Evolutionary conservation across 176 grass and related monocot genomes (phyloP).

Genomic region (Pharus latifolius): DNA sequence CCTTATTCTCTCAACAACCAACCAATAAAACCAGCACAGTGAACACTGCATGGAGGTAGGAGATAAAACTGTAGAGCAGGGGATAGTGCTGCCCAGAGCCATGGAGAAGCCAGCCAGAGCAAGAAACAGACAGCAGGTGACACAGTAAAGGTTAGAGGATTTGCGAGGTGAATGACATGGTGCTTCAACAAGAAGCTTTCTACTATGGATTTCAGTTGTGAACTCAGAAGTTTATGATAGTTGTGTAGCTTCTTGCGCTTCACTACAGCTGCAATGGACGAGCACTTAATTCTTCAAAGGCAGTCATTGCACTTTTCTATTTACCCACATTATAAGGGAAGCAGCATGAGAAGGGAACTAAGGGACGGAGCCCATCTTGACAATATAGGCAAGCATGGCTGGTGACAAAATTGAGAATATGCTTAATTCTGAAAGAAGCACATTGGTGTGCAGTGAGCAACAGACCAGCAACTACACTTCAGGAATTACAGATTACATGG

Average conservation of each 20-base stretch:
- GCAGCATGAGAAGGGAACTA: neutral
- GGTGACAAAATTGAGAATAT: neutral
- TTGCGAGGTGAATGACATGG: neutral
- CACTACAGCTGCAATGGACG: neutral
- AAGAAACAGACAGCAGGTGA: neutral
- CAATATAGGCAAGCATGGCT: neutral
- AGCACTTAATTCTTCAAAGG: neutral
- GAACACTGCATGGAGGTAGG: neutral
- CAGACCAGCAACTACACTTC: neutral
- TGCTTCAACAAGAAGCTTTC: neutral
- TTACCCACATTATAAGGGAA: neutral
- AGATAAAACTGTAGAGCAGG: neutral
- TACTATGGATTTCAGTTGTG: neutral
- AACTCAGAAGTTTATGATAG: neutral
- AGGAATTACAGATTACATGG: neutral
- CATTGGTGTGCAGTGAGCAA: neutral
- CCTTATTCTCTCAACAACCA: neutral
- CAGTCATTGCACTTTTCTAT: neutral
- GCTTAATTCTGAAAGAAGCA: neutral
- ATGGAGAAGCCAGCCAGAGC: too few species aligned
- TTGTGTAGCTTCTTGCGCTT: neutral
- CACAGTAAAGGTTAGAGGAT: neutral
- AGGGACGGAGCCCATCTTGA: neutral
- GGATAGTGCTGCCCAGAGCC: too few species aligned
- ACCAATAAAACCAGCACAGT: neutral